These are phyloP conservation scores for Ashbya aceris DNA, from an alignment of 1,139 yeast species.

Conservation along the genomic window DNA sequence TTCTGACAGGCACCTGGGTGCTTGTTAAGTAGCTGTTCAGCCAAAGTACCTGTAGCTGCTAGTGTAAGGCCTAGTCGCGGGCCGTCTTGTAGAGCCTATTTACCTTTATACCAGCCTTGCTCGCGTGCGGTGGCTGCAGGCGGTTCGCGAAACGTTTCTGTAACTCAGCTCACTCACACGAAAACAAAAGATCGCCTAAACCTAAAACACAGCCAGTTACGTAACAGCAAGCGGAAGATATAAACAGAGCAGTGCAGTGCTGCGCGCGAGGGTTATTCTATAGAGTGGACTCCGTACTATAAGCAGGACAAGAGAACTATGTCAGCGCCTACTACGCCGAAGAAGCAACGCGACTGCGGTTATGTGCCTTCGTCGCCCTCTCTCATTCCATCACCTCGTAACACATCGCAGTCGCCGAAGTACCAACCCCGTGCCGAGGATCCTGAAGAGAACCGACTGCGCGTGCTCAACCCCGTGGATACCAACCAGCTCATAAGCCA, in stretches of 20 bases:
- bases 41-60: too few species aligned
- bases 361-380: conserved; percentile 1
- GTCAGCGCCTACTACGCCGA: conserved; percentile 3
- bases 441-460: not conserved
- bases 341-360: conserved; percentile 2
- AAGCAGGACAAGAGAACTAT: not conserved
- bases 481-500: conserved; percentile 1
- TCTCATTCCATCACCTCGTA: conserved; percentile 3
- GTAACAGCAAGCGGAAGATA: not conserved
- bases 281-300: too few species aligned
- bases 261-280: not conserved
- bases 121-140: too few species aligned
- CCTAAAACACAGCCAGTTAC: not conserved
- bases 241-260: not conserved
- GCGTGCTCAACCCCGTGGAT: conserved; percentile 4
- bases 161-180: conserved; percentile 1
- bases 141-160: conserved; percentile 3
- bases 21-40: too few species aligned
- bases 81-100: too few species aligned
- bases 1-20: too few species aligned
- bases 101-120: too few species aligned
- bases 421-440: conserved; percentile 5
- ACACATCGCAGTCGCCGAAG: conserved; percentile 5
- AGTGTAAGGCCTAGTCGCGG: too few species aligned
- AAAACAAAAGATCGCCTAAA: conserved; percentile 1